phyloP scores from a whole-genome alignment of 164 flowering plant species.

The Kingdonia uniflora region DNA sequence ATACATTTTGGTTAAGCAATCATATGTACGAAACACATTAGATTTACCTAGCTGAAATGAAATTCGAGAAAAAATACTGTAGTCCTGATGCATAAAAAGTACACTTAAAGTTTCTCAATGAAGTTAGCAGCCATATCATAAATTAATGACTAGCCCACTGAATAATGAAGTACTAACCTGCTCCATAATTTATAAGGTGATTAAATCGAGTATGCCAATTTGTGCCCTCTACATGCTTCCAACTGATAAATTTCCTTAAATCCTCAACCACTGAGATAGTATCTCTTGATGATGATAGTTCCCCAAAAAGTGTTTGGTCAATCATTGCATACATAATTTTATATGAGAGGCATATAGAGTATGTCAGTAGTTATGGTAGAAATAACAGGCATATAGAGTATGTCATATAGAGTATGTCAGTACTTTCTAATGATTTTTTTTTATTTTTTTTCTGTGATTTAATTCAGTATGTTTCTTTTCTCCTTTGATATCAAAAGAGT shows the following conservation, averaged over 20 bases:
- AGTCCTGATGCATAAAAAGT: no score
- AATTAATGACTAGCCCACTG: no score
- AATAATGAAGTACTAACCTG: slow-evolving; percentile 32
- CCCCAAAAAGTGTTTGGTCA: slow-evolving; percentile 80
- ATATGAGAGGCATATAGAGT: slow-evolving; percentile 6
- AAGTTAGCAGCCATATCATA: no score
- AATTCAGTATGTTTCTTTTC: neutral
- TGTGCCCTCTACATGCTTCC: slow-evolving; percentile 88
- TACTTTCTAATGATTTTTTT: no score
- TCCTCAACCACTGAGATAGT: slow-evolving; percentile 61
- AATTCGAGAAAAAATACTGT: no score
- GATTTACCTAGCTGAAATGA: no score
- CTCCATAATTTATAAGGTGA: slow-evolving; percentile 86
- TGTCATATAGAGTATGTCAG: no score
- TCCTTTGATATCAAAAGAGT: neutral
- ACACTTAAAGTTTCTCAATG: no score
- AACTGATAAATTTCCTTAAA: slow-evolving; percentile 52
- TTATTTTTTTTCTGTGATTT: no score
- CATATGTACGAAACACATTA: no score
- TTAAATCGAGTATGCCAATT: slow-evolving; percentile 89
- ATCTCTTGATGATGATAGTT: slow-evolving; percentile 33
- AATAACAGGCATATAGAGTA: no score
- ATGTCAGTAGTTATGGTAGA: neutral
- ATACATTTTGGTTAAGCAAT: no score
- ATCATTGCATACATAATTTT: slow-evolving; percentile 72